phyloP scores from a whole-genome alignment of 169 alveolate species.

The Besnoitia besnoiti region DNA sequence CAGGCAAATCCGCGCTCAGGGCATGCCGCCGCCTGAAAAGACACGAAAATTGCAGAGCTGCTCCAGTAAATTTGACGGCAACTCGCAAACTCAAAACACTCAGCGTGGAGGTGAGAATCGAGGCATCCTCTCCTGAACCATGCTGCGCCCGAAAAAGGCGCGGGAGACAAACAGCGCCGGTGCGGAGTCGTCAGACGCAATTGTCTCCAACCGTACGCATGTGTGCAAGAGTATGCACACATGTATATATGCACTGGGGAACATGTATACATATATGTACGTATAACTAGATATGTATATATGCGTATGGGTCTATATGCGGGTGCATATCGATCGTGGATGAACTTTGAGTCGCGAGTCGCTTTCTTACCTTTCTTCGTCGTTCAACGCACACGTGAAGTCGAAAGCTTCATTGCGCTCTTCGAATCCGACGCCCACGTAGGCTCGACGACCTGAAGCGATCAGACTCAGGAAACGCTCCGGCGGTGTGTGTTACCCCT shows the following conservation, averaged over 20 bases:
- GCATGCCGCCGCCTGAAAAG: background rate
- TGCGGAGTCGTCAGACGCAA: no score
- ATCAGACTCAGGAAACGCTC: no score
- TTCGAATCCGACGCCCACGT: slow-evolving; percentile 62
- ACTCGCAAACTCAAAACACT: no score
- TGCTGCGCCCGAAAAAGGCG: no score
- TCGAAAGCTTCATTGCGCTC: slow-evolving; percentile 69
- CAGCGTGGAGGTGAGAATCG: no score
- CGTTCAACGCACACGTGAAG: slow-evolving; percentile 45
- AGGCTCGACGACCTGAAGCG: slow-evolving; percentile 56
- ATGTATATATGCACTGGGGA: background rate
- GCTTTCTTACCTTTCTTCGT: background rate
- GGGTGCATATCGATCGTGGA: background rate
- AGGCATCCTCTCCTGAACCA: no score
- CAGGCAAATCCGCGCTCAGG: background rate
- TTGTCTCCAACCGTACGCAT: no score
- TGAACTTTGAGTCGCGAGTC: background rate
- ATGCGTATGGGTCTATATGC: no score
- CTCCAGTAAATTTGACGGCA: no score
- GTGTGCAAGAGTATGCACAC: no score
- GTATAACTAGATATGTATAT: background rate
- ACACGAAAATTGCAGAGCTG: background rate
- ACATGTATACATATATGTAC: background rate
- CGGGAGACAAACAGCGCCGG: no score
- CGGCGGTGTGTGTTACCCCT: no score